These are phyloP conservation scores for Meredithiella fracta DNA, from an alignment of 2,329 filamentous ascomycete genomes.

Conservation along the genomic window DNA sequence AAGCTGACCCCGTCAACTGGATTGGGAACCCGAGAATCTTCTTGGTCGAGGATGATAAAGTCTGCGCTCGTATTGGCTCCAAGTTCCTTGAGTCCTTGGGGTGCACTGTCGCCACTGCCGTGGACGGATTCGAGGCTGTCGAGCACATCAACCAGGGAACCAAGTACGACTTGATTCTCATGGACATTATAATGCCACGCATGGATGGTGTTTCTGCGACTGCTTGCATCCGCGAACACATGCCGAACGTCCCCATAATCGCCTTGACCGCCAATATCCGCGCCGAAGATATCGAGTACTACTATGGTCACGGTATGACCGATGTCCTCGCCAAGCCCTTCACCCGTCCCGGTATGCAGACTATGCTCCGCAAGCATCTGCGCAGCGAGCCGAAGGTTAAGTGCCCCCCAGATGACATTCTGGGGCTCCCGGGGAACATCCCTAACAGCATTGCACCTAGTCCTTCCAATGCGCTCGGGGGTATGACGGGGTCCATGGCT, in stretches of 20 bases:
- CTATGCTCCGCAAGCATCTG: constrained; percentile 77
- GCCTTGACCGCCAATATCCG: constrained; percentile 98
- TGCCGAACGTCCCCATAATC: constrained; percentile 70
- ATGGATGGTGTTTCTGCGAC: constrained; percentile 90
- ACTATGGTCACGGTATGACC: constrained; percentile 98
- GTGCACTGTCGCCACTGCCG: constrained; percentile 50
- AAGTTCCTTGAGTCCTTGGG: constrained; percentile 51
- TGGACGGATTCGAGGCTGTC: constrained; percentile 83
- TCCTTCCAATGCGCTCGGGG: background rate
- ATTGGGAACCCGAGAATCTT: constrained; percentile 59
- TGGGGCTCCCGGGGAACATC: background rate
- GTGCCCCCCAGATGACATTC: background rate
- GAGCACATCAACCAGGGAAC: constrained; percentile 51
- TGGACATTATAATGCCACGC: constrained; percentile 96
- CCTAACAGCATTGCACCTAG: background rate
- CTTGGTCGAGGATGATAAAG: constrained; percentile 69
- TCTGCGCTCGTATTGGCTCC: constrained; percentile 49
- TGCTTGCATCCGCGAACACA: constrained; percentile 77
- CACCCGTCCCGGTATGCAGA: constrained; percentile 69
- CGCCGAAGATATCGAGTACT: constrained; percentile 90
- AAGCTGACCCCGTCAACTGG: constrained; percentile 25
- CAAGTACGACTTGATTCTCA: constrained; percentile 54
- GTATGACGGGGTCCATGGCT: constrained; percentile 1
- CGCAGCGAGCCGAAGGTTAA: constrained; percentile 16
- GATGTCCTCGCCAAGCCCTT: constrained; percentile 95